phyloP scores from a whole-genome alignment of 176 grass and related monocot species.

The Alloteropsis semialata region DNA sequence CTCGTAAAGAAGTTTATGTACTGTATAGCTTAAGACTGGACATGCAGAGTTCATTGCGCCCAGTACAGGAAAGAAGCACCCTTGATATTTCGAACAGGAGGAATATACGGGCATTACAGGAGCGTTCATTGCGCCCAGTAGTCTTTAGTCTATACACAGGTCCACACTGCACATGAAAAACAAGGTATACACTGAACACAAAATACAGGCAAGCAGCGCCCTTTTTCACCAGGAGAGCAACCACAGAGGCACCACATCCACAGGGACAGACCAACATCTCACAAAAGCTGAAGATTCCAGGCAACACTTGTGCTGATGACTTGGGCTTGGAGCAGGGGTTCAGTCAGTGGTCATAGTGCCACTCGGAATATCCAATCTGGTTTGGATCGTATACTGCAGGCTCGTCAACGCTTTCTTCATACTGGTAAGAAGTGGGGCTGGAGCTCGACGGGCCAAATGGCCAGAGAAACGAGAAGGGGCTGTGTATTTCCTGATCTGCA shows the following conservation, averaged over 20 bases:
- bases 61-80: background rate
- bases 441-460: slow-evolving; percentile 47
- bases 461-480: slow-evolving; percentile 55
- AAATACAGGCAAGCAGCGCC: background rate
- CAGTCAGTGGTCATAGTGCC: slow-evolving; percentile 46
- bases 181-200: background rate
- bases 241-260: background rate
- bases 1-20: background rate
- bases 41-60: slow-evolving; percentile 1
- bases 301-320: background rate
- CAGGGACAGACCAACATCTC: background rate
- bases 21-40: too few species aligned
- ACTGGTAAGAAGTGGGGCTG: slow-evolving; percentile 26
- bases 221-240: background rate
- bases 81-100: background rate
- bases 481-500: slow-evolving; percentile 25
- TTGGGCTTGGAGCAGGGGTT: background rate
- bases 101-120: background rate
- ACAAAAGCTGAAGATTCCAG: background rate
- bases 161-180: background rate
- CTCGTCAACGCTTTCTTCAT: slow-evolving; percentile 24
- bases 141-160: slow-evolving; percentile 1
- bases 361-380: slow-evolving; percentile 52
- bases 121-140: slow-evolving; percentile 3
- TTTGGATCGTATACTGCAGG: slow-evolving; percentile 42